phyloP scores from a whole-genome alignment of 768 basidiomycete species.

The Leucocoprinus leucothites region DNA sequence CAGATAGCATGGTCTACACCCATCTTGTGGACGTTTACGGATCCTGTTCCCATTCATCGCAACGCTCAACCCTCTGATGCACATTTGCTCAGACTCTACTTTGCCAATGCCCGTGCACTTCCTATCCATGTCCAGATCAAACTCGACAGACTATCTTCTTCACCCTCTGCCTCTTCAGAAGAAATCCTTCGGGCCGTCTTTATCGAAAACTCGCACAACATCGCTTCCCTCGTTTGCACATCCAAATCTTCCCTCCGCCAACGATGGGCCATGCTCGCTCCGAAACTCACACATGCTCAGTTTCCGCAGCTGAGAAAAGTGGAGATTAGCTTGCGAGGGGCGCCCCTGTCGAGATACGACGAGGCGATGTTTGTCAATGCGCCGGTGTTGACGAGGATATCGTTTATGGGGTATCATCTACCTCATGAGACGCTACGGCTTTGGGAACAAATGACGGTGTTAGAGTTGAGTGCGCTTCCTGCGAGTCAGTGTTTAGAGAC shows the following conservation, averaged over 20 bases:
- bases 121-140: constrained; percentile 9
- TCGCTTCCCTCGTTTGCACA: background rate
- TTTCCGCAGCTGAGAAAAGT: constrained; percentile 2
- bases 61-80: constrained; percentile 1
- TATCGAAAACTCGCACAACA: background rate
- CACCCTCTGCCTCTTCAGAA: background rate
- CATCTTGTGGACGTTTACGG: background rate
- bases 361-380: constrained; percentile 1
- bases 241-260: constrained; percentile 9
- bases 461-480: background rate
- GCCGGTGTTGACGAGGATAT: background rate
- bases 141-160: constrained; percentile 9
- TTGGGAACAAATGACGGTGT: constrained; percentile 5
- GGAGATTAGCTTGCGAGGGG: background rate
- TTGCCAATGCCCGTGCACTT: constrained; percentile 6
- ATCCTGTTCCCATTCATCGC: background rate
- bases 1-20: constrained; percentile 2
- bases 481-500: background rate
- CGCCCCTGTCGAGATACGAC: background rate
- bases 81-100: constrained; percentile 8
- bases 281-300: background rate
- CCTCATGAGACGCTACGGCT: constrained; percentile 1
- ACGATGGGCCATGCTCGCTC: constrained; percentile 8
- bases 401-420: background rate
- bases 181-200: constrained; percentile 6